Percentiles rank a stretch among this genome's conserved stretches.
phyloP scores from a whole-genome alignment of 495 filamentous ascomycete species.

The Penicillium silybi region DNA sequence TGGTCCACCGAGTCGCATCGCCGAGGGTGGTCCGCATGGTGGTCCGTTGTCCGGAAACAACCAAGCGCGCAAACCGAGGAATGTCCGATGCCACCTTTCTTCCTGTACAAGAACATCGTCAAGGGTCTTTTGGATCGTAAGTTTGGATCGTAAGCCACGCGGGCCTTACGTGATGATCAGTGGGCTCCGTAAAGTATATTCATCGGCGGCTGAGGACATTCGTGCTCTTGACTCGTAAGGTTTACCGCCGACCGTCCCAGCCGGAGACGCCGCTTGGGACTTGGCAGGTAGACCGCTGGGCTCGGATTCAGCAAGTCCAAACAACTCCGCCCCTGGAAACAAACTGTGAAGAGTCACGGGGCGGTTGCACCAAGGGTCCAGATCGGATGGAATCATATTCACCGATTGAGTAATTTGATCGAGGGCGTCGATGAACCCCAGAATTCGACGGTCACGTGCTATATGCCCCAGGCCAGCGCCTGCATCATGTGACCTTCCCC shows the following conservation, averaged over 20 bases:
- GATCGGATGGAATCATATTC: background rate
- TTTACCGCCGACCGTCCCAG: constrained; percentile 6
- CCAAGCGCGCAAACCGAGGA: background rate
- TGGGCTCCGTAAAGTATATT: background rate
- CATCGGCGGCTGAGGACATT: background rate
- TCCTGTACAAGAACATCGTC: constrained; percentile 17
- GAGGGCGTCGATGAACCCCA: background rate
- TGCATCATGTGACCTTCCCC: constrained; percentile 1
- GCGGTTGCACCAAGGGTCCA: background rate
- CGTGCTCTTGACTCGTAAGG: background rate
- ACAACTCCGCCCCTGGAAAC: background rate
- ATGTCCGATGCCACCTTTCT: constrained; percentile 11
- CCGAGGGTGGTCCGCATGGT: constrained; percentile 6
- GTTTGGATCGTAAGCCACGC: constrained; percentile 22
- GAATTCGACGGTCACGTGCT: background rate
- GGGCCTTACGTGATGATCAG: constrained; percentile 7
- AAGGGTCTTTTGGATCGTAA: constrained; percentile 9
- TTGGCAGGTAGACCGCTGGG: background rate
- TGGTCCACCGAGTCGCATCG: constrained; percentile 10
- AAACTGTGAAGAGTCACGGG: background rate
- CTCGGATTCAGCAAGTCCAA: background rate
- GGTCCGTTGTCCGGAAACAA: constrained; percentile 18
- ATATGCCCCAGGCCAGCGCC: background rate
- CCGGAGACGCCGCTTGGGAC: constrained; percentile 4
- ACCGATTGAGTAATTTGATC: background rate